Percentiles rank a stretch among this genome's conserved stretches.
Conservation (phyloP, 768 basidiomycete species). For the Rhizopogon rudus region DNA sequence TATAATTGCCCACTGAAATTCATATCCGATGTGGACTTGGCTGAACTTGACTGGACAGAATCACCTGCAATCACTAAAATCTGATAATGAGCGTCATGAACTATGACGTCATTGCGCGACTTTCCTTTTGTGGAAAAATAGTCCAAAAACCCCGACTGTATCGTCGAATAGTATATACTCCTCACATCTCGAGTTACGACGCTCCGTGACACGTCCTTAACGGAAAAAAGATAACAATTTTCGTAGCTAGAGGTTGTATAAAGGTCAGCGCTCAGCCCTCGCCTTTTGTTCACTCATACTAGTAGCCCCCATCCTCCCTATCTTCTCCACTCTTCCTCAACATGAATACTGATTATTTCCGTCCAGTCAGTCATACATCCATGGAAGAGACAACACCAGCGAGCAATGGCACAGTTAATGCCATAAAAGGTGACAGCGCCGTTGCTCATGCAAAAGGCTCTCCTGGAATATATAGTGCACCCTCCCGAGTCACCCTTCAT, state of each 20-base stretch:
- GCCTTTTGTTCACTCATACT: neutral
- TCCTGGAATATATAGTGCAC: conserved; percentile 25
- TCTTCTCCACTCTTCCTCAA: conserved; percentile 8
- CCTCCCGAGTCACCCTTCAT: conserved; percentile 62
- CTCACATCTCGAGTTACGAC: neutral
- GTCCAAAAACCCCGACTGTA: conserved; percentile 6
- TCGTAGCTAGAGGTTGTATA: neutral
- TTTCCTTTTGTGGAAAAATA: conserved; percentile 23
- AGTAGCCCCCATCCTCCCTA: neutral
- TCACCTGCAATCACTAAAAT: neutral
- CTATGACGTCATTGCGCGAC: conserved; percentile 23
- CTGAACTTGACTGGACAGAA: neutral
- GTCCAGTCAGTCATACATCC: conserved; percentile 18
- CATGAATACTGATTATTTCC: conserved; percentile 25
- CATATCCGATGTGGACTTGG: neutral
- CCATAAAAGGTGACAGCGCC: neutral
- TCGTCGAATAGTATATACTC: conserved; percentile 19
- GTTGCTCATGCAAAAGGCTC: conserved; percentile 8
- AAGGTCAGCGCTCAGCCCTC: conserved; percentile 7
- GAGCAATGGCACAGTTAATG: conserved; percentile 5
- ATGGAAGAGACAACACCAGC: neutral
- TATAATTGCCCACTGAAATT: neutral
- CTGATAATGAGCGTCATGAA: neutral
- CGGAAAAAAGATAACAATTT: conserved; percentile 4
- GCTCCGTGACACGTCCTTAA: neutral